Percentiles rank a stretch among this genome's conserved stretches.
phyloP scores from a whole-genome alignment of 2,329 filamentous ascomycete species.

The Aspergillus sp. region DNA sequence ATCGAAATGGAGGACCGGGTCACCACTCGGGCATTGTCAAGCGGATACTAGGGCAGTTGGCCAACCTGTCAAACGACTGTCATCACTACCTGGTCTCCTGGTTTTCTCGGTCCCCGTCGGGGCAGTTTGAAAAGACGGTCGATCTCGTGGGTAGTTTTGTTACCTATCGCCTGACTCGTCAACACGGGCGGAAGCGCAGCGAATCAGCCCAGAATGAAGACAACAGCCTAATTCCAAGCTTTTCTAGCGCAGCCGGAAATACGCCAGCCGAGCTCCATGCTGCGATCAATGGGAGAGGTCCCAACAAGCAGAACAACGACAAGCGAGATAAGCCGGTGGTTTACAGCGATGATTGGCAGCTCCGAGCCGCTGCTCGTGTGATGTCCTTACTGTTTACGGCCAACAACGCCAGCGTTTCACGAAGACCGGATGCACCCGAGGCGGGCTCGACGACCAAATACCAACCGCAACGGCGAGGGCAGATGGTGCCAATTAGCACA shows the following conservation, averaged over 20 bases:
- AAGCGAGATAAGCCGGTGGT: conserved; percentile 52
- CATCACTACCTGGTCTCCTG: conserved; percentile 76
- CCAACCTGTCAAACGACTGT: conserved; percentile 71
- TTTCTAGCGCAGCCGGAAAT: conserved; percentile 64
- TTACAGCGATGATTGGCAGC: conserved; percentile 86
- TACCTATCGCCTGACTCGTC: conserved; percentile 73
- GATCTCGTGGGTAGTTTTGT: conserved; percentile 77
- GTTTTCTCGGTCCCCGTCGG: conserved; percentile 69
- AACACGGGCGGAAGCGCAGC: conserved; percentile 65
- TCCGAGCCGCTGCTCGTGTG: conserved; percentile 75
- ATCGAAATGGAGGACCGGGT: conserved; percentile 49
- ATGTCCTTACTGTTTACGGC: conserved; percentile 80
- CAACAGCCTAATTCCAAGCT: conserved; percentile 68
- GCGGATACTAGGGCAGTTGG: conserved; percentile 74
- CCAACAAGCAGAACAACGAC: conserved; percentile 56
- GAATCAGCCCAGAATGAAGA: conserved; percentile 55
- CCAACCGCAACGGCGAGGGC: conserved; percentile 55
- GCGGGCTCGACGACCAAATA: conserved; percentile 39
- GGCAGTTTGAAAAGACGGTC: conserved; percentile 69
- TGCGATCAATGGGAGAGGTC: conserved; percentile 58
- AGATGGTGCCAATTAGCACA: conserved; percentile 74
- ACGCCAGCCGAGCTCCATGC: conserved; percentile 72
- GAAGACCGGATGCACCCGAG: conserved; percentile 38
- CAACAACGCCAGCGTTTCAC: conserved; percentile 59
- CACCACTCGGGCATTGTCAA: conserved; percentile 84